Base-by-base conservation (phyloP, 306 rosid species). In the Ormosia semicastrata region DNA sequence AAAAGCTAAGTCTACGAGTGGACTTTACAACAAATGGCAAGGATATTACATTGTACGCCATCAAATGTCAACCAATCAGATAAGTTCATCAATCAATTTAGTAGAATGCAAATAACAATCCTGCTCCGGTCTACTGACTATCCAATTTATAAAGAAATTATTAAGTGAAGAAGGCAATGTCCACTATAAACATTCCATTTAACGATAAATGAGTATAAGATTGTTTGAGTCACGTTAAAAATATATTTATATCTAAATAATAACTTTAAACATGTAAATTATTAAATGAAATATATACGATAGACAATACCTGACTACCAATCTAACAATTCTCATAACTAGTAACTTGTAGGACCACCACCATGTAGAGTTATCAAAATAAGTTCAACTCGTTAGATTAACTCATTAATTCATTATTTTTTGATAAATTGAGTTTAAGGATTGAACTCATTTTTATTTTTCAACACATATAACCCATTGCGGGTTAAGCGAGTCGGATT, bases 1-100 rank as follows among this genome's bases (percentile, higher is more conserved):
- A 72, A 83, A 83, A 83, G 86, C 64, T 7, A 62, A 50, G 79
- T 81, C 79, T 71, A 44, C 66, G 37, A 18, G 68, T 64, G 75
- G 79, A 76, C 79, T 73, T 60, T 7, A 12, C 13, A 49, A 59
- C 80, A 14, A 65, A 73, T 65, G 84, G 72, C 39, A 32, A 56
- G 67, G 54, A 41, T 66, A 64, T 59, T 82, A 18, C 85, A 56
- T 66, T 64, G 73, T 32, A 62, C 50, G 40, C 54, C 54, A 77
- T 58, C 63, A 77, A 5, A 8, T 53, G 33, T 54, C 34, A 78
- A 71, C 64, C 83, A 77, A 66, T 66, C 34, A n/a, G 13, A 39
- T 40, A 8, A 8, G 14, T 62, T 33, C 43, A 34, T 37, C 68
- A 34, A 62, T 60, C 64, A 57, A 66, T 40, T 40, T 2, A 67